These are phyloP conservation scores for Lipomyces oligophaga DNA, from an alignment of 805 yeast species.

Conservation along the genomic window DNA sequence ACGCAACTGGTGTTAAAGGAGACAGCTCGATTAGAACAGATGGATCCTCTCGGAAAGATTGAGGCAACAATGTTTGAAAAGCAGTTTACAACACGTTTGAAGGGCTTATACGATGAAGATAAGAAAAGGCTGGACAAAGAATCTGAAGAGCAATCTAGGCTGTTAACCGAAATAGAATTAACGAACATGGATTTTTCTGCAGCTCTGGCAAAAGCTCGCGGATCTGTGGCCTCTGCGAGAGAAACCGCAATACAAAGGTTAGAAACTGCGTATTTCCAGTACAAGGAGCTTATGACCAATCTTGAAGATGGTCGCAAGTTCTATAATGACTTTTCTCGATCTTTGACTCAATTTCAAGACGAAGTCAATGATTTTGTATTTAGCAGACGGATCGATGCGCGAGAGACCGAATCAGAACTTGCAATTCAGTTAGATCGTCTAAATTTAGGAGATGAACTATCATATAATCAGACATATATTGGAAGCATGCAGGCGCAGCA, in stretches of 20 bases:
- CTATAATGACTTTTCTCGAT: slow-evolving; percentile 57
- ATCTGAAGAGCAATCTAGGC: slow-evolving; percentile 38
- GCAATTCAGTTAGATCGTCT: slow-evolving; percentile 2
- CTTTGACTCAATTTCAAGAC: slow-evolving; percentile 44
- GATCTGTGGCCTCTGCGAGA: slow-evolving; percentile 40
- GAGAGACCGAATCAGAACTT: slow-evolving; percentile 43
- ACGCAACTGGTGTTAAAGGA: slow-evolving; percentile 15
- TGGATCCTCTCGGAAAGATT: slow-evolving; percentile 21
- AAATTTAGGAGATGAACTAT: neutral
- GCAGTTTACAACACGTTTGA: slow-evolving; percentile 33
- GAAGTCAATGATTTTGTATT: slow-evolving; percentile 54
- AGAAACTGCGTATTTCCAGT: slow-evolving; percentile 50
- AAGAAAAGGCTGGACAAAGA: slow-evolving; percentile 46
- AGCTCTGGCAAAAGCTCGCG: slow-evolving; percentile 16
- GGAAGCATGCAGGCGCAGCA: neutral
- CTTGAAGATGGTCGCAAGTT: slow-evolving; percentile 66
- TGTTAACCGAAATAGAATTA: slow-evolving; percentile 42
- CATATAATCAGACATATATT: neutral
- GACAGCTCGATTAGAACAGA: slow-evolving; percentile 21
- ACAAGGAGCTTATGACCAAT: slow-evolving; percentile 54
- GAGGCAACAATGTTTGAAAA: slow-evolving; percentile 32
- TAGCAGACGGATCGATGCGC: slow-evolving; percentile 50
- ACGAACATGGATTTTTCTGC: slow-evolving; percentile 30
- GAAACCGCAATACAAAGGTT: slow-evolving; percentile 50
- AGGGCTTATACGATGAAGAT: slow-evolving; percentile 49